Base-by-base conservation (phyloP, 805 yeast species). In the Monosporozyma aerobia region DNA sequence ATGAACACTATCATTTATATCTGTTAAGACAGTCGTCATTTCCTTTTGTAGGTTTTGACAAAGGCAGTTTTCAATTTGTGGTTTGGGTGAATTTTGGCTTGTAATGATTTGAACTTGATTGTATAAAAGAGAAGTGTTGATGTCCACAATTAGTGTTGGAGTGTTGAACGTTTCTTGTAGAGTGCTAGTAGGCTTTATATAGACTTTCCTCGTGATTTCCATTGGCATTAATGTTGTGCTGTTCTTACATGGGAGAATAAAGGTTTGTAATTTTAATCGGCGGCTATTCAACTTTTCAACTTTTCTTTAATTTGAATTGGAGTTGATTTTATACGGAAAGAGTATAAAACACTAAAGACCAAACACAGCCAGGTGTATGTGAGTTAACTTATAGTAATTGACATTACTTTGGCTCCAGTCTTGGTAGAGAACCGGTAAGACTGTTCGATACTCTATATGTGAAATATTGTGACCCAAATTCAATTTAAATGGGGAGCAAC, bases 161-260 rank as follows among this genome's bases (percentile, higher is more conserved):
- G 40, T 3, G 8, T 27, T 5, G 13, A n/a, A 19, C 1, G 29
- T 14, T 35, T 13, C 32, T 25, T 14, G 25, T 9, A 13, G 29
- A 5, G 22, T 5, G n/a, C 27, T 11, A 8, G 19, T 33, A n/a
- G 33, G 25, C 23, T n/a, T 27, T 16, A 39, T 5, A 16, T 29
- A 29, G 5, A 44, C 14, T 44, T 23, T 47, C 19, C 55, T 49
- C n/a, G 55, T 53, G 9, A 53, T 44, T 29, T 53, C 53, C 55
- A 53, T 53, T 8, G 4, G 23, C 32, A 8, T 22, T 25, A 13
- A 19, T 13, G 8, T 16, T 37, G 10, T 14, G 6, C 22, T 37
- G 16, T 14, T n/a, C 22, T 37, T 37, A 11, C 5, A 4, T 14
- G 22, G 14, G 22, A 32, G 10, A 8, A 32, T 8, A 35, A 14